phyloP scores from a whole-genome alignment of 2,329 filamentous ascomycete genomes.

The Cercospora zeae-maydis region DNA sequence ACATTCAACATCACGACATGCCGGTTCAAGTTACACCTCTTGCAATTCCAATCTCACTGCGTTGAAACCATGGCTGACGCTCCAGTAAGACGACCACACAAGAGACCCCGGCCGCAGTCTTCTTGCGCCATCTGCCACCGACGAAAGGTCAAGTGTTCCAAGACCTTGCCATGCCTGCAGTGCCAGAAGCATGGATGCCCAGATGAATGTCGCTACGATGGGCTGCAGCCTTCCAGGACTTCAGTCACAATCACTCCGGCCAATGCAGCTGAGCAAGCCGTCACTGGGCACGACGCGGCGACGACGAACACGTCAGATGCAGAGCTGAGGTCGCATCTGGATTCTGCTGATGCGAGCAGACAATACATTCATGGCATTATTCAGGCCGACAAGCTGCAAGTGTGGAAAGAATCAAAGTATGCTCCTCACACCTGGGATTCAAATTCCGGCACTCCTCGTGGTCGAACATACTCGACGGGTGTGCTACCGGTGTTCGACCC shows the following conservation, averaged over 20 bases:
- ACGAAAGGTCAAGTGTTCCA: conserved; percentile 17
- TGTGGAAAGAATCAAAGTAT: not conserved
- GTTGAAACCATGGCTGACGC: conserved; percentile 2
- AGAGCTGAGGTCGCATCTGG: not conserved
- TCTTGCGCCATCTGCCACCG: conserved; percentile 17
- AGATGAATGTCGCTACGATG: conserved; percentile 18
- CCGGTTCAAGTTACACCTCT: not conserved
- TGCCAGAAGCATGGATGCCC: conserved; percentile 14
- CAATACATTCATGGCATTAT: not conserved
- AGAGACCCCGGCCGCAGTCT: conserved; percentile 14
- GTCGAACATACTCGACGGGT: conserved; percentile 11
- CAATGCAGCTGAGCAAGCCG: not conserved
- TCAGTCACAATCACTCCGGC: not conserved
- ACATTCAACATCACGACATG: not conserved
- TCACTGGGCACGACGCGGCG: not conserved
- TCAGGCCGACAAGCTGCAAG: not conserved
- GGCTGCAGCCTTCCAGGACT: not conserved
- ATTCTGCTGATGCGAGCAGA: not conserved
- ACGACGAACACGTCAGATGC: not conserved
- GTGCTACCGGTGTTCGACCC: conserved; percentile 8
- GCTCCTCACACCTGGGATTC: conserved; percentile 1
- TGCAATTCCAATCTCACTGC: not conserved
- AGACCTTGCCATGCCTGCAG: conserved; percentile 14
- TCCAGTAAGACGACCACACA: conserved; percentile 13
- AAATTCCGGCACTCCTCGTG: not conserved